Evolutionary conservation across 305 asterid species (phyloP).

Genomic region (Solanum chacoense): DNA sequence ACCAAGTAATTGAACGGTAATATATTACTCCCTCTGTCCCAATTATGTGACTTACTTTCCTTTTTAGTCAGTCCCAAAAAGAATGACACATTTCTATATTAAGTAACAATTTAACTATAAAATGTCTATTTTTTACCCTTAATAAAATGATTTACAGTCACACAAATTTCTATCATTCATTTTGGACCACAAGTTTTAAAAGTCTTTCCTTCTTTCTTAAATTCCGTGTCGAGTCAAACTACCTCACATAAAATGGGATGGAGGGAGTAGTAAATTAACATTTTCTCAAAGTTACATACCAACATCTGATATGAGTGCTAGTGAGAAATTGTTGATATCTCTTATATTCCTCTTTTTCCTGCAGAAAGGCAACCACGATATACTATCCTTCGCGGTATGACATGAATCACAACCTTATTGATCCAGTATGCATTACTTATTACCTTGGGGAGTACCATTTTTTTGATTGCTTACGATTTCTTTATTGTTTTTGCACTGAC

Average conservation of each 20-base stretch:
- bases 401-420: neutral
- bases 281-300: neutral
- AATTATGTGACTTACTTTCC: too few species aligned
- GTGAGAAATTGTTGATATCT: slow-evolving; percentile 1
- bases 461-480: neutral
- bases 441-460: neutral
- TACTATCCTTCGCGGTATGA: slow-evolving; percentile 90
- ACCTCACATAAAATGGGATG: too few species aligned
- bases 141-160: too few species aligned
- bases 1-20: slow-evolving; percentile 41
- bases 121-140: too few species aligned
- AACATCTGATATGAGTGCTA: neutral
- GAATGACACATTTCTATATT: too few species aligned
- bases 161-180: too few species aligned
- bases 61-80: too few species aligned
- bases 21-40: neutral
- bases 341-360: slow-evolving; percentile 23
- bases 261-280: neutral
- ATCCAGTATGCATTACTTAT: neutral
- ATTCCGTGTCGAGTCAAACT: too few species aligned
- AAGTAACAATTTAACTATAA: too few species aligned
- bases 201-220: too few species aligned
- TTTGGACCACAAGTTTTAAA: too few species aligned
- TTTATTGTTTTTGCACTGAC: neutral
- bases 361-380: slow-evolving; percentile 36